phyloP scores from a whole-genome alignment of 148 eudicot genomes.

The Cornus suecica region DNA sequence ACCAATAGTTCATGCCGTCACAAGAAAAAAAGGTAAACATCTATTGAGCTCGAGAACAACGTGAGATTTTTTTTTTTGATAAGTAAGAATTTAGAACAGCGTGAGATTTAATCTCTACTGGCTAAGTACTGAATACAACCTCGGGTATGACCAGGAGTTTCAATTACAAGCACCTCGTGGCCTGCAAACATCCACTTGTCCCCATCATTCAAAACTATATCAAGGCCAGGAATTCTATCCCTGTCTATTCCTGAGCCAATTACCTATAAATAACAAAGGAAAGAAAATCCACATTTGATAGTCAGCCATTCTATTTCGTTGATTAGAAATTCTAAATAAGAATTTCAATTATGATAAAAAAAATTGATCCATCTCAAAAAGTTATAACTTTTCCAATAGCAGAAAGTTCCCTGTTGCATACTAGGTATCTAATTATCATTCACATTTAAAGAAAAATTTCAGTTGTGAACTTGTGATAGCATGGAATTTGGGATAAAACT shows the following conservation, averaged over 20 bases:
- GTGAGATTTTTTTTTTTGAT: not conserved
- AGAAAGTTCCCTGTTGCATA: too few species aligned
- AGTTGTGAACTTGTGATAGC: too few species aligned
- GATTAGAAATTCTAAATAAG: not conserved
- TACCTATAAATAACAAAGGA: slow-evolving; percentile 40
- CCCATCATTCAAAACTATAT: slow-evolving; percentile 71
- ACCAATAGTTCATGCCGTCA: not conserved
- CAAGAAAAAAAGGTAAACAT: not conserved
- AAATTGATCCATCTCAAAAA: not conserved
- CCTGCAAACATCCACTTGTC: slow-evolving; percentile 96
- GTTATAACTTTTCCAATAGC: not conserved
- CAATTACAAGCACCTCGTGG: slow-evolving; percentile 80
- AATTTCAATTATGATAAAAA: not conserved
- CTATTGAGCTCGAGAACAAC: not conserved
- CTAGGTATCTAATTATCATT: too few species aligned
- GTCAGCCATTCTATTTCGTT: too few species aligned
- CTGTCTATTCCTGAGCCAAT: slow-evolving; percentile 73
- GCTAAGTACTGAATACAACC: slow-evolving; percentile 27
- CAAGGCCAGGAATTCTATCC: slow-evolving; percentile 90
- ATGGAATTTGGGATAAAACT: too few species aligned
- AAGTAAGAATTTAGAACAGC: not conserved
- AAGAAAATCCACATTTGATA: not conserved
- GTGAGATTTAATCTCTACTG: not conserved
- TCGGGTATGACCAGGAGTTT: slow-evolving; percentile 87
- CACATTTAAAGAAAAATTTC: too few species aligned